Base-by-base conservation (phyloP, 2,329 filamentous ascomycete genomes). In the Rugonectria rugulosa region DNA sequence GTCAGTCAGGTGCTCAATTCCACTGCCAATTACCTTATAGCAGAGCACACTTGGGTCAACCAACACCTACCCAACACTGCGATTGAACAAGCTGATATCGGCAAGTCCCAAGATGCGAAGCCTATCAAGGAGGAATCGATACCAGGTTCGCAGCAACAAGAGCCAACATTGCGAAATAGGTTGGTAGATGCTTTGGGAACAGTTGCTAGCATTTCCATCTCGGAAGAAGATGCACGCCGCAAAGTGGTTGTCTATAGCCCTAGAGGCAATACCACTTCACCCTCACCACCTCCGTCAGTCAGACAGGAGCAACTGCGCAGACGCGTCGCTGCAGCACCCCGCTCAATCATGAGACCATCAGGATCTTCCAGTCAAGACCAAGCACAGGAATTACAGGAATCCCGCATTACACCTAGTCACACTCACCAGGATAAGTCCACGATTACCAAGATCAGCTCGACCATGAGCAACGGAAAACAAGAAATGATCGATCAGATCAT, bases 231-330 rank as follows among this genome's bases (percentile, higher is more conserved):
- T 14, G 42, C 53, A 17, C 59, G 58, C 9, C 72, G 70, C 42
- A 72, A 64, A 36, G 72, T 76, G 6, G 57, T 68, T 19, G 68
- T 76, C n/a, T 56, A 68, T 32, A 73, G 71, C 42, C 73, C 73
- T 2, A 59, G 58, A 23, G 42, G 53, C 6, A 53, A 63, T 23
- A 41, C 50, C 4, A 15, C 53, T n/a, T 64, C 63, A 8, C 66
- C 66, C 3, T 66, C 59, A 3, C 59, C 57, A 6, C 67, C 70
- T 6, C 70, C 64, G n/a, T 74, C 74, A 1, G 52, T 76, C 26
- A 57, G 68, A 40, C 70, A 77, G 41, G 75, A 77, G 56, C 71
- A 75, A 55, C 59, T 62, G 11, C 68, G 69, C 19, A 69, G 75
- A 23, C 66, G 75, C 27, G 70, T 68, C 43, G 62, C 63, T 3